phyloP scores from a whole-genome alignment of 176 grass and related monocot genomes.

The Musa itinerans region DNA sequence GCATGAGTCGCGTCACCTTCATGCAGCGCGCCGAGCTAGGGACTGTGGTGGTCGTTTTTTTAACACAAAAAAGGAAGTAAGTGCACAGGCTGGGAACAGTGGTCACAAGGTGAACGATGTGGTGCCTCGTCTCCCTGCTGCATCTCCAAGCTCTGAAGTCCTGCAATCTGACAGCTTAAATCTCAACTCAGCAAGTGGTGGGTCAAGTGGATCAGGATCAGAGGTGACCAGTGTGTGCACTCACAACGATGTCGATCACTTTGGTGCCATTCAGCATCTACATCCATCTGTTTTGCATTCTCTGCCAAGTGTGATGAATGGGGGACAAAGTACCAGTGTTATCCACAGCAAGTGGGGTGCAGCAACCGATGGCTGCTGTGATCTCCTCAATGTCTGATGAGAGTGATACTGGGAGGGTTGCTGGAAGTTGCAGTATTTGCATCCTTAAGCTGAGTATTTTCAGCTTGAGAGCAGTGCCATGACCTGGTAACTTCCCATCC shows the following conservation, averaged over 20 bases:
- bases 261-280: slow-evolving; percentile 34
- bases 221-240: slow-evolving; percentile 60
- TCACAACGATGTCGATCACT: slow-evolving; percentile 30
- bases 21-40: slow-evolving; percentile 71
- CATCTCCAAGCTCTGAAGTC: slow-evolving; percentile 46
- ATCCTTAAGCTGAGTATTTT: neutral
- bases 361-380: slow-evolving; percentile 46
- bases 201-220: slow-evolving; percentile 53
- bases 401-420: slow-evolving; percentile 23
- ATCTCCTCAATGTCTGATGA: slow-evolving; percentile 72
- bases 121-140: slow-evolving; percentile 8
- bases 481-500: neutral
- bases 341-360: slow-evolving; percentile 50
- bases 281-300: slow-evolving; percentile 57
- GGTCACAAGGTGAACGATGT: slow-evolving; percentile 14
- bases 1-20: slow-evolving; percentile 82
- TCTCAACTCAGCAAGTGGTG: slow-evolving; percentile 37
- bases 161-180: slow-evolving; percentile 57
- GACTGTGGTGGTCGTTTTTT: slow-evolving; percentile 83
- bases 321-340: slow-evolving; percentile 28
- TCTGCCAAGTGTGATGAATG: slow-evolving; percentile 48
- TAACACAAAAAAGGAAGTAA: slow-evolving; percentile 63
- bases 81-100: neutral
- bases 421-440: slow-evolving; percentile 5
- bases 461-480: neutral